A percentile compares a stretch with the other conserved stretches of the same genome.
Conservation (phyloP, 768 basidiomycete genomes). For the Hericium erinaceus region DNA sequence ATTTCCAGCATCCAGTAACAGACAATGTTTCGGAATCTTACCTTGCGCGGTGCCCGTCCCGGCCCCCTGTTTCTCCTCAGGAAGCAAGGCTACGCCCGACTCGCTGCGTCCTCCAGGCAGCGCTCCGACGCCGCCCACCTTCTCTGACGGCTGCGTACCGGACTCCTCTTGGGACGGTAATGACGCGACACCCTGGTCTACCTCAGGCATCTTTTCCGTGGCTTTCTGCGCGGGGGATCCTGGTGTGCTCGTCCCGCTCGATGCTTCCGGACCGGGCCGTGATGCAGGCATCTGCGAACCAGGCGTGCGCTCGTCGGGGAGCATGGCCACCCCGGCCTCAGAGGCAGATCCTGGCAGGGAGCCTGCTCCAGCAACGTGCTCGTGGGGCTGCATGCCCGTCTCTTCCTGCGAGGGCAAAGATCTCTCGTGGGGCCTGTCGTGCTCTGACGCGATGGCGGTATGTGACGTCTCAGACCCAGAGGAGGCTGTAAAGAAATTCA, state of each 20-base stretch:
- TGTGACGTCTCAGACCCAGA: not conserved
- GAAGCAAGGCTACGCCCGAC: not conserved
- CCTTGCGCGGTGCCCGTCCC: no score
- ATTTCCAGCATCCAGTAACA: not conserved
- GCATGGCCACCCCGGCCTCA: not conserved
- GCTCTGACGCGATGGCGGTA: not conserved
- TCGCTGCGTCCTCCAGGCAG: constrained; percentile 14
- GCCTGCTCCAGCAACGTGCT: not conserved
- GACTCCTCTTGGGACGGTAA: constrained; percentile 13
- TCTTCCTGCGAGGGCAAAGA: not conserved
- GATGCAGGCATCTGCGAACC: not conserved
- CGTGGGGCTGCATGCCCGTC: not conserved
- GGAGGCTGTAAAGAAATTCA: not conserved
- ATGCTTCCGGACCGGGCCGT: not conserved
- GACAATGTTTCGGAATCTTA: no score
- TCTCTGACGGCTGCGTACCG: constrained; percentile 12
- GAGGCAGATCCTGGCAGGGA: not conserved
- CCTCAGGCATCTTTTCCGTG: not conserved
- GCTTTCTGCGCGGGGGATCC: not conserved
- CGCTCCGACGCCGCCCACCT: constrained; percentile 16
- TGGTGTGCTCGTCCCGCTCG: not conserved
- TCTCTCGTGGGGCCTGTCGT: not conserved
- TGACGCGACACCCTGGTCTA: not conserved
- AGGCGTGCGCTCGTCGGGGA: not conserved
- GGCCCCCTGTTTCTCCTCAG: not conserved